Base-by-base conservation (phyloP, 208 protist genomes). In the Acanthamoeba polyphaga region DNA sequence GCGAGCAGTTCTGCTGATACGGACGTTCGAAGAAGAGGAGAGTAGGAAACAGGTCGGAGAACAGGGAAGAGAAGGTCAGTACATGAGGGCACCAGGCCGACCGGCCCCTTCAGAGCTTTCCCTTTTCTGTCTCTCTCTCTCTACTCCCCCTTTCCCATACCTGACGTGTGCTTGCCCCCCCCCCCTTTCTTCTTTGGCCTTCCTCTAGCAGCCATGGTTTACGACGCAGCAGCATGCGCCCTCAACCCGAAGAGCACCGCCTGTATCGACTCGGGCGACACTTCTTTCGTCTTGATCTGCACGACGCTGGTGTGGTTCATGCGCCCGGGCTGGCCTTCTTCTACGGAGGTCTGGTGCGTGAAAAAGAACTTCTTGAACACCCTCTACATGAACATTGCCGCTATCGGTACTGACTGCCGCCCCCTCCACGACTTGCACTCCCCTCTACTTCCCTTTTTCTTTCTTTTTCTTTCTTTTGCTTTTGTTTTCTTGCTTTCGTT, bases 321-420 rank as follows among this genome's bases (percentile, higher is more conserved):
- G 91, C 91, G 17, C 91, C 91, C 3, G 91, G 91, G 10, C n/a
- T 94, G 68, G 91, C 72, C 1, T 60, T 94, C 46, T 94, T 94
- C 53, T 94, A 94, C 43, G 91, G 91, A 38, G 91, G 91, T 49
- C 91, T 94, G 7, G 91, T 87, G 27, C 51, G 91, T 53, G 68
- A 94, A 22, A 94, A 94, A n/a, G 60, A 94, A 94, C 76, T 66
- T 94, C 66, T 38, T 92, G 17, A 92, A 92, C 66, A 76, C 87
- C 27, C 87, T 92, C 58, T 78, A 78, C 62, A 92, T 92, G 87
- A 92, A 49, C 87, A 58, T 92, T 19, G 87, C 87, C 24, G 34
- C 87, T 0, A 66, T 92, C 22, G 87, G 87, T 92, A 74, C 34
- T 7, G 1, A 0, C 49, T 0, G n/a, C 22, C 60, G 34, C 49